These are phyloP conservation scores for Rutidosis leptorrhynchoides DNA, from an alignment of 129 eudicot genomes.

Conservation along the genomic window DNA sequence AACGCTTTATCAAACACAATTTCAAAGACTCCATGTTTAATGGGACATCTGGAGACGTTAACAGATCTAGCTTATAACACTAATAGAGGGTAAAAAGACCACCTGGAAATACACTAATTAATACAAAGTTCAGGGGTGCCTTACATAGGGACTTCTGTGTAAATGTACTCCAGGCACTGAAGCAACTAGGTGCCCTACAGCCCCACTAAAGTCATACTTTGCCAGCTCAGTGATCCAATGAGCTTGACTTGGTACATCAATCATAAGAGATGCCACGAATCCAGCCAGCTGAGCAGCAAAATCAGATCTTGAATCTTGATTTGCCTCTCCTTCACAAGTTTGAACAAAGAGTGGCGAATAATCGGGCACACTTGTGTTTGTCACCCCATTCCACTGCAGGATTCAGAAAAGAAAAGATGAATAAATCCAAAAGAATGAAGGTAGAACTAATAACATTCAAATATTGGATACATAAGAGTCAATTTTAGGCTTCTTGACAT, in stretches of 20 bases:
- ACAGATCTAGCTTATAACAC: too few species aligned
- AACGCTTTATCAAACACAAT: too few species aligned
- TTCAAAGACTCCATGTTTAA: too few species aligned
- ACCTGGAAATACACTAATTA: too few species aligned
- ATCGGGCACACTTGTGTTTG: conserved; percentile 57
- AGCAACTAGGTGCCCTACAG: conserved; percentile 72
- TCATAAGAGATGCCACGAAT: conserved; percentile 67
- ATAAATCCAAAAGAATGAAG: too few species aligned
- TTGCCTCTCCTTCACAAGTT: conserved; percentile 37
- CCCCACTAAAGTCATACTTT: conserved; percentile 66
- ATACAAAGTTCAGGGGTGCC: too few species aligned
- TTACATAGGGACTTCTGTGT: conserved; percentile 45
- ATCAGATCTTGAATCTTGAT: conserved; percentile 51
- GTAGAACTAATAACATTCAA: too few species aligned
- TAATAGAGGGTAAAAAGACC: too few species aligned
- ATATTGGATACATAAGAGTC: too few species aligned
- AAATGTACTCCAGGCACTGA: conserved; percentile 88
- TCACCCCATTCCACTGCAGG: conserved; percentile 76
- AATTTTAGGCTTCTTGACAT: too few species aligned
- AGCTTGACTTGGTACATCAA: conserved; percentile 68
- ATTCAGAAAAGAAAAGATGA: too few species aligned
- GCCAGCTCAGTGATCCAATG: conserved; percentile 71
- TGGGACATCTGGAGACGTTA: too few species aligned
- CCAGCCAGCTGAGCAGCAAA: conserved; percentile 92
- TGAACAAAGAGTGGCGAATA: conserved; percentile 50